Evolutionary conservation across 768 basidiomycete species (phyloP).

Genomic region (Lactarius tabidus): DNA sequence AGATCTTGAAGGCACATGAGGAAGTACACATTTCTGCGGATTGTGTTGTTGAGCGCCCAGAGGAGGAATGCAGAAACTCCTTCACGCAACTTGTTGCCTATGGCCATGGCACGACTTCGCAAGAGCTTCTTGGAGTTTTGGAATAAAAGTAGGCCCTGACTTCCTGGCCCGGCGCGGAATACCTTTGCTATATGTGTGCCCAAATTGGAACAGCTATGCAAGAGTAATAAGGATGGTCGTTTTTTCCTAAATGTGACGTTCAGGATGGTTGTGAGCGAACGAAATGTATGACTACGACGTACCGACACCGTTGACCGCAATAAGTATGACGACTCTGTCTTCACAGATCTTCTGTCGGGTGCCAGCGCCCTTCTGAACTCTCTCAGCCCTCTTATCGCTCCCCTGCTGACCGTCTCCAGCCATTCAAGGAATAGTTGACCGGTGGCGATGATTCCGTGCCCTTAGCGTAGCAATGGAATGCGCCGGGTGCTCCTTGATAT

Average conservation of each 20-base stretch:
- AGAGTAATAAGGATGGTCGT: slow-evolving; percentile 81
- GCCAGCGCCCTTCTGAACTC: slow-evolving; percentile 27
- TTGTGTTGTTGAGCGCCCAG: slow-evolving; percentile 46
- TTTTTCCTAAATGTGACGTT: slow-evolving; percentile 58
- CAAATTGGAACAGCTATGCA: slow-evolving; percentile 74
- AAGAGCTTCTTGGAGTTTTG: slow-evolving; percentile 65
- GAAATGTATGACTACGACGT: slow-evolving; percentile 35
- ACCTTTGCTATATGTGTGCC: slow-evolving; percentile 93
- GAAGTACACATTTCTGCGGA: slow-evolving; percentile 70
- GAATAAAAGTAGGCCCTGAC: slow-evolving; percentile 61
- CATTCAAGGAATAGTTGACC: slow-evolving; percentile 76
- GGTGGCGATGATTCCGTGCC: slow-evolving; percentile 82
- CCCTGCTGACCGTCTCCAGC: slow-evolving; percentile 48
- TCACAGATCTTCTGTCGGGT: slow-evolving; percentile 41
- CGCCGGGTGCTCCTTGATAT: slow-evolving; percentile 58
- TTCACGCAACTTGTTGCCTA: slow-evolving; percentile 76
- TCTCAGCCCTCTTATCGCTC: slow-evolving; percentile 31
- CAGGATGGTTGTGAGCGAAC: background rate
- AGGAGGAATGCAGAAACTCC: background rate
- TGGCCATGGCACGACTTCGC: slow-evolving; percentile 66
- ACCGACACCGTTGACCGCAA: slow-evolving; percentile 94
- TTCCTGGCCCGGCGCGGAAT: slow-evolving; percentile 76
- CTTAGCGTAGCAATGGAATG: slow-evolving; percentile 60
- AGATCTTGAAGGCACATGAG: slow-evolving; percentile 41
- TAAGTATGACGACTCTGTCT: slow-evolving; percentile 82